phyloP scores from a whole-genome alignment of 495 filamentous ascomycete genomes.

The Penicillium tannophilum region DNA sequence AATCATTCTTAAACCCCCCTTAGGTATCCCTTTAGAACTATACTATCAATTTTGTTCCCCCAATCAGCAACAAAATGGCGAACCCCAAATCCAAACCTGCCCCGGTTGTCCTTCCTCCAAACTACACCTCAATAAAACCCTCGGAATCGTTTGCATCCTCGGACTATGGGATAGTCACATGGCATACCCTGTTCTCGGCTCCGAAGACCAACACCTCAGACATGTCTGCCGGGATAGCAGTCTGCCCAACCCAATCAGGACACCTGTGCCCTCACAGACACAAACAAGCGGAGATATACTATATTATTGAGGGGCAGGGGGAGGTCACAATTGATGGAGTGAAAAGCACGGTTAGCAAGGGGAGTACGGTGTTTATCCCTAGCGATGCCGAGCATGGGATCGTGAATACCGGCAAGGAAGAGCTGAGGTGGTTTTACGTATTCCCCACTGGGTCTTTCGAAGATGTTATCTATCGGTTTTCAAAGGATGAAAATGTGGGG shows the following conservation, averaged over 20 bases:
- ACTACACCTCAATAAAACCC: not conserved
- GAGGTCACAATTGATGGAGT: constrained; percentile 34
- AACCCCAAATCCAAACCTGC: not conserved
- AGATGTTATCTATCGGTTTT: constrained; percentile 40
- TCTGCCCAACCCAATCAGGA: constrained; percentile 27
- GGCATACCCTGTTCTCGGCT: constrained; percentile 40
- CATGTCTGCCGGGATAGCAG: constrained; percentile 36
- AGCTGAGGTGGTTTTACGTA: constrained; percentile 41
- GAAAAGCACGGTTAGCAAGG: constrained; percentile 17
- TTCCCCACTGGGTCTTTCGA: constrained; percentile 34
- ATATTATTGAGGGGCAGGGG: constrained; percentile 35
- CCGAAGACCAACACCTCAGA: constrained; percentile 29
- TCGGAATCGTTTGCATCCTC: constrained; percentile 26
- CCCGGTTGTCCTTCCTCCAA: not conserved
- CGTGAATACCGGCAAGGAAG: constrained; percentile 24
- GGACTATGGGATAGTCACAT: constrained; percentile 26
- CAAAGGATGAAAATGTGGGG: not conserved
- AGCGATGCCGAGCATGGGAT: constrained; percentile 40
- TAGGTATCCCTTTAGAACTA: not conserved
- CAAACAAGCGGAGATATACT: constrained; percentile 40
- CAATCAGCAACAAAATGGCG: not conserved
- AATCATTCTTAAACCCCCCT: not conserved
- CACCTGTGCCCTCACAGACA: constrained; percentile 38
- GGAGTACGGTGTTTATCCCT: constrained; percentile 38
- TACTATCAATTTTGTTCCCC: not conserved